phyloP scores from a whole-genome alignment of 2,329 filamentous ascomycete species.

The Truncatella angustata region DNA sequence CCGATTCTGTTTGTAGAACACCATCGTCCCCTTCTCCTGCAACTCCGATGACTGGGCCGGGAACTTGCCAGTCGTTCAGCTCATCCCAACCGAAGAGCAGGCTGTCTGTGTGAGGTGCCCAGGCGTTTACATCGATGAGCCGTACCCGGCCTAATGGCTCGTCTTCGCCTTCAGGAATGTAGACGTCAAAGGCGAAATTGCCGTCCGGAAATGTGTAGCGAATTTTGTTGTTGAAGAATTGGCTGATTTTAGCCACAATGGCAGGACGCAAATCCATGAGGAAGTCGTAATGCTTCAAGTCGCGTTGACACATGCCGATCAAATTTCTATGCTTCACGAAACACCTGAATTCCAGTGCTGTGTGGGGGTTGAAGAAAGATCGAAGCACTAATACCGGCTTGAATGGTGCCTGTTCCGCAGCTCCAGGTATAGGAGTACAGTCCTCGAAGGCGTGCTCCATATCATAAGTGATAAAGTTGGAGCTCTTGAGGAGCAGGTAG shows the following conservation, averaged over 20 bases:
- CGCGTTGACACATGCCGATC: constrained; percentile 82
- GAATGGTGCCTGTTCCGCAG: constrained; percentile 43
- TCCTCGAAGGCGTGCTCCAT: constrained; percentile 90
- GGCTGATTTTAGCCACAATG: constrained; percentile 65
- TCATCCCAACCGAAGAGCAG: constrained; percentile 89
- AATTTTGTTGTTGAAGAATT: constrained; percentile 75
- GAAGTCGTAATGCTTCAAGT: constrained; percentile 88
- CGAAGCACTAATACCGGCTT: constrained; percentile 80
- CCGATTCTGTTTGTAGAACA: constrained; percentile 33
- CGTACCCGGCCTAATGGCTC: constrained; percentile 70
- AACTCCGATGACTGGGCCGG: constrained; percentile 53
- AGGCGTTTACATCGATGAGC: constrained; percentile 93
- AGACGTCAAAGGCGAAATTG: constrained; percentile 88
- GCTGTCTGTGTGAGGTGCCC: constrained; percentile 85
- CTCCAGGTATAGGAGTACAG: constrained; percentile 43
- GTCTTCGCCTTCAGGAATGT: constrained; percentile 68
- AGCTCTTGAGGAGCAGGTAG: constrained; percentile 90
- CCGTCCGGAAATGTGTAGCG: constrained; percentile 78
- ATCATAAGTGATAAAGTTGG: constrained; percentile 92
- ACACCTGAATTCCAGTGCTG: constrained; percentile 89
- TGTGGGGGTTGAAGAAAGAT: constrained; percentile 85
- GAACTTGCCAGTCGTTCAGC: constrained; percentile 69
- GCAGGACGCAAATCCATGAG: constrained; percentile 61
- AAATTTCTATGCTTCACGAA: constrained; percentile 84
- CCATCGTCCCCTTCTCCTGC: constrained; percentile 37